Conservation (phyloP, 805 yeast species). For the Ogataea wickerhamii region DNA sequence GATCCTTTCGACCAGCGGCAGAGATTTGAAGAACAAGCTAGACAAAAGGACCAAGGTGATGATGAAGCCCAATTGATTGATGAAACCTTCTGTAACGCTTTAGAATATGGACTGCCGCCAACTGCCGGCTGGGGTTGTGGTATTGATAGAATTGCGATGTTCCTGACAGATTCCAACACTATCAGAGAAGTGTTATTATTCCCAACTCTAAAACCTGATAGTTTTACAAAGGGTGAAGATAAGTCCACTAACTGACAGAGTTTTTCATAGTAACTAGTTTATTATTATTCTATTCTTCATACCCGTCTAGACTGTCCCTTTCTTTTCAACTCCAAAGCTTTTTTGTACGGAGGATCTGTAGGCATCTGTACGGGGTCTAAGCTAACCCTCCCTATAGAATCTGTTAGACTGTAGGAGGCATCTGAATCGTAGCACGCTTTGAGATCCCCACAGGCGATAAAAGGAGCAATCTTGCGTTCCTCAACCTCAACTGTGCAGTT, state of each 20-base stretch:
- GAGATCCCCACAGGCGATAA: constrained; percentile 92
- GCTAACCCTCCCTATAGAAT: constrained; percentile 39
- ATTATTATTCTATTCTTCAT: constrained; percentile 17
- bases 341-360: constrained; percentile 94
- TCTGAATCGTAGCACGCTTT: constrained; percentile 80
- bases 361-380: constrained; percentile 94
- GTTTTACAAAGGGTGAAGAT: constrained; percentile 35
- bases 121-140: constrained; percentile 99
- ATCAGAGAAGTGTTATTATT: constrained; percentile 95
- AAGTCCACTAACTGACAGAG: constrained; percentile 14
- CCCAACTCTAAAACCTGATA: constrained; percentile 99
- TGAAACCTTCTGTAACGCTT: constrained; percentile 95
- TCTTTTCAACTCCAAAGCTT: constrained; percentile 83
- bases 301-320: constrained; percentile 51
- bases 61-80: constrained; percentile 97
- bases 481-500: constrained; percentile 50
- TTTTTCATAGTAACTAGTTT: neutral
- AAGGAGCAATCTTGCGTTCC: constrained; percentile 80
- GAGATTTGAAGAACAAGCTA: constrained; percentile 98
- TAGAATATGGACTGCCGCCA: constrained; percentile 98
- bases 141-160: constrained; percentile 97
- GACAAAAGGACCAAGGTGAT: constrained; percentile 98
- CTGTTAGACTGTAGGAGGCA: constrained; percentile 76
- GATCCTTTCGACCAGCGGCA: constrained; percentile 98
- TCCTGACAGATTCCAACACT: constrained; percentile 92